Evolutionary conservation across 2,329 filamentous ascomycete genomes (phyloP), one percentile per base, ranked within the genome.

Genomic region (Aspergillus unguis): DNA sequence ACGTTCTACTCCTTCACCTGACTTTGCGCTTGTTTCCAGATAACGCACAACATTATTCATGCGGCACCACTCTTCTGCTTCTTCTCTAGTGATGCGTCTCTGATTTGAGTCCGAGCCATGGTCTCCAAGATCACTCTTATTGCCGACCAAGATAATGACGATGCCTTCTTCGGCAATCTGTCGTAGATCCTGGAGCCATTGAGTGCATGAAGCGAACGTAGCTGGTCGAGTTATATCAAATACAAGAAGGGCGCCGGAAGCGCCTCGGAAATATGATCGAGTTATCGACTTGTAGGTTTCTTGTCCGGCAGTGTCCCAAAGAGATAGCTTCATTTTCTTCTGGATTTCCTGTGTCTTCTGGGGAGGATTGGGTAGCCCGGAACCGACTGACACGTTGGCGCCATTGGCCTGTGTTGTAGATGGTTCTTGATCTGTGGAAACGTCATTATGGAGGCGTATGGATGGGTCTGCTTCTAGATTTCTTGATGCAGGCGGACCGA

Each of bases 221-320:
- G 85, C 80, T 45, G 85, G 85, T 53, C 94, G 83, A 28, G 89
- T 89, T 60, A 99, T 92, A 72, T 99, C 94, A 68, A 96, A 99
- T 56, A 99, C 94, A 27, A 99, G 83, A 10, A 99, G 80, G 4
- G 86, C 86, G 31, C 86, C 86, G 0, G 81, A 84, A 36, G 86
- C 85, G 64, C 91, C 92, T 48, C 92, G 87, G 74, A 96, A 96
- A 76, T 96, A 96, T 56, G 88, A 94, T 50, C 92, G 81, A 6
- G 92, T 97, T 54, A 97, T 94, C 41, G 88, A 92, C 72, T 96
- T 96, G 79, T 97, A 97, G 9, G 91, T 96, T 77, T 97, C 92
- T 72, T 97, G 92, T 27, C 92, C 92, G 11, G 92, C 92, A 1
- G 92, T 97, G 69, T 96, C 92, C 92, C 92, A 97, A 8, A 97